Evolutionary conservation across 192 early-diverging fungal genomes (phyloP).

Genomic region (Obelidium mucronatum): DNA sequence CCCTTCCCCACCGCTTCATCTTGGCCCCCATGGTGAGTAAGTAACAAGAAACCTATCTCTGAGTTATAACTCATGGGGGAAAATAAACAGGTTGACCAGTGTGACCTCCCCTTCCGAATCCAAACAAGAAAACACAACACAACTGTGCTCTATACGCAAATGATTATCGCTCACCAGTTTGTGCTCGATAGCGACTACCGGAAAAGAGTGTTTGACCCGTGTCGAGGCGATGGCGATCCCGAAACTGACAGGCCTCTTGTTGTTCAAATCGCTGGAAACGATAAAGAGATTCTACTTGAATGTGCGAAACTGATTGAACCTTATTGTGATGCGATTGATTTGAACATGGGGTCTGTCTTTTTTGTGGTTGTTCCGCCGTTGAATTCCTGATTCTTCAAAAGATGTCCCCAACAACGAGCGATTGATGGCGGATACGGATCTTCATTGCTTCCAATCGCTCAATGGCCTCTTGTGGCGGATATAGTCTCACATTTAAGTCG

Average conservation of each 20-base stretch:
- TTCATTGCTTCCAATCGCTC: background rate
- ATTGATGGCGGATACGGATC: slow-evolving; percentile 27
- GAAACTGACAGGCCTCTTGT: slow-evolving; percentile 26
- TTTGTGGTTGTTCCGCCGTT: background rate
- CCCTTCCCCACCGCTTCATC: background rate
- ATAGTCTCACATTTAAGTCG: slow-evolving; percentile 4
- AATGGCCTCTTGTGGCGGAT: background rate
- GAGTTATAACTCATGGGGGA: background rate
- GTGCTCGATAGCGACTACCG: slow-evolving; percentile 3
- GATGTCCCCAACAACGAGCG: slow-evolving; percentile 29
- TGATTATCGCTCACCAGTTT: slow-evolving; percentile 22
- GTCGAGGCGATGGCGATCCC: slow-evolving; percentile 18
- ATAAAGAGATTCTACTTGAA: background rate
- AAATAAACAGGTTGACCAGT: slow-evolving; percentile 23
- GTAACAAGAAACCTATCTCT: background rate
- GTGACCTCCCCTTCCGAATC: slow-evolving; percentile 33
- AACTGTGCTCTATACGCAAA: slow-evolving; percentile 21
- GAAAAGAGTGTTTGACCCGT: background rate
- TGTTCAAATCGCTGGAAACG: slow-evolving; percentile 29
- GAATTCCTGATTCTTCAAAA: background rate
- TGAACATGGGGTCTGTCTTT: slow-evolving; percentile 13
- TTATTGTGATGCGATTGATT: slow-evolving; percentile 29
- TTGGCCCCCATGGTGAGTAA: background rate
- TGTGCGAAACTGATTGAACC: background rate
- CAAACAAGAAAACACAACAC: background rate